These are phyloP conservation scores for Zymoseptoria ardabiliae DNA, from an alignment of 2,329 filamentous ascomycete species.

Conservation along the genomic window DNA sequence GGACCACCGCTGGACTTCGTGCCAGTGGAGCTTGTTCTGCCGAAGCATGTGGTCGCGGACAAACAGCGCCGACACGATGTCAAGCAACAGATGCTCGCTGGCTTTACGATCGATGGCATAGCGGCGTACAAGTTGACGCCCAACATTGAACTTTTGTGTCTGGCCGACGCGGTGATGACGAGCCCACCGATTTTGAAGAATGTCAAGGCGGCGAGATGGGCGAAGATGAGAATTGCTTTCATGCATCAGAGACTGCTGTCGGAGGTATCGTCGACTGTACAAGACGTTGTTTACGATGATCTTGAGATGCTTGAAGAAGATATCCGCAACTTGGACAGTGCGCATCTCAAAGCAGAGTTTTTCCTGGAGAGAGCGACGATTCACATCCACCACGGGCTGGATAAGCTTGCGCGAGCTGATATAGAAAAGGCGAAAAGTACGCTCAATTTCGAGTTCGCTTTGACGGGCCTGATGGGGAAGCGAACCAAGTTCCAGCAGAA, in stretches of 20 bases:
- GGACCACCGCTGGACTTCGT: conserved; percentile 67
- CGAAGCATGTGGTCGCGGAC: conserved; percentile 37
- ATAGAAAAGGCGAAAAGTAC: conserved; percentile 59
- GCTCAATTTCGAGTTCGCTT: conserved; percentile 68
- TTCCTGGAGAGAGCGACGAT: conserved; percentile 76
- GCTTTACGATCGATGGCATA: conserved; percentile 74
- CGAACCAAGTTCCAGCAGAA: conserved; percentile 73
- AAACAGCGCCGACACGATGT: conserved; percentile 34
- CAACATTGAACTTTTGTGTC: conserved; percentile 71
- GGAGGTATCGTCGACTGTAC: conserved; percentile 54
- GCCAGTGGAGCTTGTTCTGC: conserved; percentile 44
- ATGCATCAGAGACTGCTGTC: conserved; percentile 62
- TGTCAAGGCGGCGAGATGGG: conserved; percentile 49
- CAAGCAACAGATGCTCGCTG: conserved; percentile 55
- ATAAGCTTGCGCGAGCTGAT: conserved; percentile 64
- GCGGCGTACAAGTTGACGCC: conserved; percentile 80
- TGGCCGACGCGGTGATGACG: conserved; percentile 58
- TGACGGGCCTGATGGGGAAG: conserved; percentile 84
- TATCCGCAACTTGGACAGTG: conserved; percentile 11
- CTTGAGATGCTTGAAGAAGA: conserved; percentile 49
- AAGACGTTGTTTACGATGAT: conserved; percentile 54
- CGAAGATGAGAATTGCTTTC: conserved; percentile 63
- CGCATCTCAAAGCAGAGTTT: conserved; percentile 56
- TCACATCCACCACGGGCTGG: conserved; percentile 75
- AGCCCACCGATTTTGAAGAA: conserved; percentile 42